Conservation (phyloP, 108 stramenopile genomes). For the Cyclotella kingstonii region DNA sequence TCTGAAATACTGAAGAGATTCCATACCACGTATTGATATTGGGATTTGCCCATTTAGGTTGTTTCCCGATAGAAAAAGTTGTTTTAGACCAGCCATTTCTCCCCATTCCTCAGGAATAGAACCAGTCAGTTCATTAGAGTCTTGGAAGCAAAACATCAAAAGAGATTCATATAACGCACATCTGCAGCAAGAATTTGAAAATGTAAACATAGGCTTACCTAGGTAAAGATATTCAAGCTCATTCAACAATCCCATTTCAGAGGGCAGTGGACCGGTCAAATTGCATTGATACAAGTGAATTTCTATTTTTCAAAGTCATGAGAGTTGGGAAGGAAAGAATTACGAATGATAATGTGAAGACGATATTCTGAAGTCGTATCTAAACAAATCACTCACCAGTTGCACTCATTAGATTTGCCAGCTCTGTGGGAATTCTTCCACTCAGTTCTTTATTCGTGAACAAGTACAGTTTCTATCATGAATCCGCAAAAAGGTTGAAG, state of each 20-base stretch:
- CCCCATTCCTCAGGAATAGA: constrained; percentile 46
- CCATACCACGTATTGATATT: constrained; percentile 37
- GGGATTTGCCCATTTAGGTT: constrained; percentile 39
- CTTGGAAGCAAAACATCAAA: background rate
- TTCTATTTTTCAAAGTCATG: constrained; percentile 6
- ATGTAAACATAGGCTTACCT: constrained; percentile 1
- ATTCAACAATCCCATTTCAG: constrained; percentile 48
- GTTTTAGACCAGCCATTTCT: constrained; percentile 35
- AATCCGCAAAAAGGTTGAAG: background rate
- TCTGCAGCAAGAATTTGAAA: background rate
- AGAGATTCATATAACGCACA: too few relatives aligned
- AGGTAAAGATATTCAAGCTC: constrained; percentile 35
- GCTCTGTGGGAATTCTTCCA: constrained; percentile 56
- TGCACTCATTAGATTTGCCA: constrained; percentile 45
- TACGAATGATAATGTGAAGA: background rate
- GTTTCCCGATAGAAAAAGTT: constrained; percentile 52
- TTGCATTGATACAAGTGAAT: constrained; percentile 43
- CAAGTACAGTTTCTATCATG: constrained; percentile 32
- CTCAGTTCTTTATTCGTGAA: constrained; percentile 44
- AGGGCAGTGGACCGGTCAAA: constrained; percentile 65
- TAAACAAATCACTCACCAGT: constrained; percentile 15
- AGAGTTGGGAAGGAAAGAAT: background rate
- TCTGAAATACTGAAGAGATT: constrained; percentile 23
- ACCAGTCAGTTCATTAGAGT: constrained; percentile 39
- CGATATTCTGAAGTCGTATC: too few relatives aligned